Conservation (phyloP, 163 green algal genomes). For the Prototheca wickerhamii region DNA sequence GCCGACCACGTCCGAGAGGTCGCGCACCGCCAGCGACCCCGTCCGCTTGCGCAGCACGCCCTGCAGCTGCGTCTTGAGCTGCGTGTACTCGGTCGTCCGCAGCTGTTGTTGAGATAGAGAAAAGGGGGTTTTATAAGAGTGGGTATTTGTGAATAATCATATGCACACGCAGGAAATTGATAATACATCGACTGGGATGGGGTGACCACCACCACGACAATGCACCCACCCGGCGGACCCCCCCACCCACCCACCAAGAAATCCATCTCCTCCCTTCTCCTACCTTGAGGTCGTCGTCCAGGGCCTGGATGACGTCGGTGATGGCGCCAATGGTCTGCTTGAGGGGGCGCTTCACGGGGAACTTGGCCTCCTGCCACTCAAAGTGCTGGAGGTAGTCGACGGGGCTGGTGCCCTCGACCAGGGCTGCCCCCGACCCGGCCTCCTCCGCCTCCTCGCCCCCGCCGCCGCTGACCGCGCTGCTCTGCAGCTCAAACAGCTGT, state of each 20-base stretch:
- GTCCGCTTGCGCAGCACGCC: constrained; percentile 68
- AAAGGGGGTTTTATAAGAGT: background rate
- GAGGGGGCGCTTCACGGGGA: constrained; percentile 69
- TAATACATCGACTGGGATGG: no score
- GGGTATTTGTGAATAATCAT: no score
- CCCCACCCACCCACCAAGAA: background rate
- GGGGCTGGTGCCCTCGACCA: constrained; percentile 66
- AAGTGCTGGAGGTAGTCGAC: constrained; percentile 83
- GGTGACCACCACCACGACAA: background rate
- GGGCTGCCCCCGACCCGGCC: constrained; percentile 29
- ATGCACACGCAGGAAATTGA: no score
- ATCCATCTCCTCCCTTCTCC: no score
- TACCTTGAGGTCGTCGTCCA: constrained; percentile 96
- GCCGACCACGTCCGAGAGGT: constrained; percentile 43
- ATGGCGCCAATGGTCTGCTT: constrained; percentile 86
- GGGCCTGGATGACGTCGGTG: constrained; percentile 65
- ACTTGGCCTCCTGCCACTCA: constrained; percentile 96
- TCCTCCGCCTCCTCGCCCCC: background rate
- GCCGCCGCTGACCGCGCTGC: background rate
- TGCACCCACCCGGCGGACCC: background rate
- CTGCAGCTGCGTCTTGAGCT: constrained; percentile 66
- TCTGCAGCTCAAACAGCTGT: constrained; percentile 64
- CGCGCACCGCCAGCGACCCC: constrained; percentile 79
- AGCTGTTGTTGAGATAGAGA: no score
- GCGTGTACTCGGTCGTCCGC: constrained; percentile 79